phyloP scores from a whole-genome alignment of 208 protist genomes.

The Leishmania arabica region DNA sequence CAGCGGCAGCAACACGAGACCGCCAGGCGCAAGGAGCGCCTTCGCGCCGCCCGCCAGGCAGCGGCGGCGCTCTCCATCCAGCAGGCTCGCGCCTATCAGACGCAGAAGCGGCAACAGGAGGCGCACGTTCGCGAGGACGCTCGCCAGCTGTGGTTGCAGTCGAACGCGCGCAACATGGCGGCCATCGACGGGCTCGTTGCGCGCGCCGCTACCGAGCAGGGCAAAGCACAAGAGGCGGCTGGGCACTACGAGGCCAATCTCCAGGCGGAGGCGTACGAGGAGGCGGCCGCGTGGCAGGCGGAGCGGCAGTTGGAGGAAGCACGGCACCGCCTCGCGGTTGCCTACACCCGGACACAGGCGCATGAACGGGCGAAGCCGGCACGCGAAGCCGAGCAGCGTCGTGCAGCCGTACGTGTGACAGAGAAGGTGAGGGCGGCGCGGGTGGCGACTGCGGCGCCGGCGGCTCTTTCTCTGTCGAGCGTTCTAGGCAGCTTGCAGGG shows the following conservation, averaged over 20 bases:
- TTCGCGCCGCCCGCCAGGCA: slow-evolving; percentile 48
- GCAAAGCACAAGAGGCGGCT: slow-evolving; percentile 22
- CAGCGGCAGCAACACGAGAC: slow-evolving; percentile 50
- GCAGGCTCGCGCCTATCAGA: slow-evolving; percentile 48
- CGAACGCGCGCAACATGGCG: slow-evolving; percentile 26
- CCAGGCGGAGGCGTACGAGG: slow-evolving; percentile 32
- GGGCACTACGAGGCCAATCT: slow-evolving; percentile 21
- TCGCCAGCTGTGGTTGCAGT: slow-evolving; percentile 37
- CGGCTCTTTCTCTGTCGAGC: slow-evolving; percentile 1
- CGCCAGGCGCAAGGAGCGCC: slow-evolving; percentile 49
- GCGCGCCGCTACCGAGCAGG: slow-evolving; percentile 23
- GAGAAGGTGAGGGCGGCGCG: slow-evolving; percentile 30
- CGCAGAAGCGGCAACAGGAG: slow-evolving; percentile 48
- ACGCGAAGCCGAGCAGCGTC: slow-evolving; percentile 26
- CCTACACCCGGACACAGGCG: slow-evolving; percentile 26
- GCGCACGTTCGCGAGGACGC: slow-evolving; percentile 33
- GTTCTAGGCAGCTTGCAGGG: slow-evolving; percentile 25
- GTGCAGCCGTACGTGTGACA: slow-evolving; percentile 21
- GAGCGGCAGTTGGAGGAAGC: slow-evolving; percentile 53
- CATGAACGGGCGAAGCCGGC: slow-evolving; percentile 16
- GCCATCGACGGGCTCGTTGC: slow-evolving; percentile 38
- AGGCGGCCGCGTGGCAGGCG: slow-evolving; percentile 59
- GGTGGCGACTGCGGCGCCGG: slow-evolving; percentile 20
- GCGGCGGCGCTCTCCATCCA: slow-evolving; percentile 44
- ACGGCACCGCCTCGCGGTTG: slow-evolving; percentile 54